Evolutionary conservation across 2,329 filamentous ascomycete genomes (phyloP), one percentile per base, ranked within the genome.

Genomic region (Byssothecium circinans): DNA sequence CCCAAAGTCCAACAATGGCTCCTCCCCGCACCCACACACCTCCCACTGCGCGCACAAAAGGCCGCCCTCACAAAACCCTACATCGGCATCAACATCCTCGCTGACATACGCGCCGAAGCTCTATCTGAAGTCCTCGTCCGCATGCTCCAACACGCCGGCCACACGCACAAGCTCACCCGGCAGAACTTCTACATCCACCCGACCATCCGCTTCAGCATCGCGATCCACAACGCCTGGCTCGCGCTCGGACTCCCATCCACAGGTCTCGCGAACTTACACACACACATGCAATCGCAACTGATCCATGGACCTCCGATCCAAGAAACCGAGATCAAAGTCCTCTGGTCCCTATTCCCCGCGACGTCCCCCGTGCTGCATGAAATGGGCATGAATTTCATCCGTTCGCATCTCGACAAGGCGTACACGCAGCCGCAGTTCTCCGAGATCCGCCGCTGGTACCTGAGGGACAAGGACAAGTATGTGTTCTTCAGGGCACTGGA

Each of bases 81-180:
- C 33, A 37, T 64, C 3, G 56, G 57, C 25, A 52, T 66, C 37
- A 51, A 67, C 46, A 63, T 67, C 32, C 49, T 33, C 2, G 50
- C 44, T 2, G 41, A 52, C 20, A 45, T 60, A 23, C 40, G 53
- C 3, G 36, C 37, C 11, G 33, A 29, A 15, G 61, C 52, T 3
- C 15, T 68, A 1, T 17, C 40, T 8, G 58, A 50, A 40, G 57
- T 68, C 19, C 19, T 68, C 3, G 19, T 32, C 2, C 50, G 47
- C 12, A 60, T 68, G 47, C 40, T 64, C 7, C 55, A 61, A 19
- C 11, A 46, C 12, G 43, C 52, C 10, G 54, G 60, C 18, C 18
- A 39, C 8, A 15, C 34, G 1, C 12, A 43, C 1, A 19, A 39
- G 4, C 29, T 32, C 29, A 4, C 29, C 7, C 29, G 12, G 0